Base-by-base conservation (phyloP, 2,329 filamentous ascomycete genomes). In the Reticulascus tulasneorum region DNA sequence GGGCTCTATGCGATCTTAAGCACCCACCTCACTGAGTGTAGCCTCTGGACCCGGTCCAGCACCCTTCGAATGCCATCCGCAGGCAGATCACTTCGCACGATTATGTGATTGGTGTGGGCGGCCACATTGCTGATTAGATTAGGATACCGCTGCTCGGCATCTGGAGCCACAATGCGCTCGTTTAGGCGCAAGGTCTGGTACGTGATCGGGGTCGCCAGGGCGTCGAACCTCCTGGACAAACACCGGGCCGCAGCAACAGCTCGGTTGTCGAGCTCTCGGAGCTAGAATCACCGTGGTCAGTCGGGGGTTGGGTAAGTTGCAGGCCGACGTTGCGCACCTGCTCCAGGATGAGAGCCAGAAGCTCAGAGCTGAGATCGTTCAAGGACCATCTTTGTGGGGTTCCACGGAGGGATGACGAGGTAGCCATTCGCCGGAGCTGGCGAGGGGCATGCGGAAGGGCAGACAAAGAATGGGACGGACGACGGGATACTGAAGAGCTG, bases 161-260 rank as follows among this genome's bases (percentile, higher is more conserved):
- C 49, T 7, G 51, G 50, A 9, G 51, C 50, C 30, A 68, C 53
- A 10, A 71, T 57, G 23, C 44, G 39, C 26, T 58, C 50, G 33
- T 62, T 69, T 15, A 72, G 46, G 2, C 47, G 47, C 16, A 72
- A 36, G 8, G 49, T 53, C 21, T 56, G 56, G 46, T 70, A 73
- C 24, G 54, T 48, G 16, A 71, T 59, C 1, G 69, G 69, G 9
- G 59, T 66, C 24, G 60, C 57, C 25, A 71, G 60, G 12, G 54
- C 53, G 35, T 69, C 52, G 29, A 71, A 59, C 22, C 60, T 55
- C 33, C 47, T 57, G 24, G 62, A 71, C 16, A 64, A 47, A 32
- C 55, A 47, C n/a, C 67, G 63, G 34, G 55, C 50, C 23, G 46
- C 43, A 15, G 52, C 49, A 22, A 69, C 44, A 10, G 64, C 56